Percentiles rank a stretch among this genome's conserved stretches.
Conservation (phyloP, 2,329 filamentous ascomycete genomes). For the Pezicula carpinea region DNA sequence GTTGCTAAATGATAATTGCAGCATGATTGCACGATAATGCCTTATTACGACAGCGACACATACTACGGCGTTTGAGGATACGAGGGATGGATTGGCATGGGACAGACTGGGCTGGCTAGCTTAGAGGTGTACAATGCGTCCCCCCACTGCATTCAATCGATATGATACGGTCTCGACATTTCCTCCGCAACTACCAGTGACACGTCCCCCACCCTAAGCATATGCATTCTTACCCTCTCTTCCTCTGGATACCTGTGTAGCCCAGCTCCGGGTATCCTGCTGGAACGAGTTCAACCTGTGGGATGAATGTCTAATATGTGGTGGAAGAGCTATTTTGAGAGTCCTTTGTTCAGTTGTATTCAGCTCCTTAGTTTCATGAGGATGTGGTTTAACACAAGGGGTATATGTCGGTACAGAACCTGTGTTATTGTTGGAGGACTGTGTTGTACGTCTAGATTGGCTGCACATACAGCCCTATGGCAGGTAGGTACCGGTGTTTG, state of each 20-base stretch:
- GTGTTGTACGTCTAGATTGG: too few species aligned
- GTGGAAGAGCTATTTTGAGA: constrained; percentile 1
- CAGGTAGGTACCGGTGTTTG: too few species aligned
- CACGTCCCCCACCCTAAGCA: constrained; percentile 23
- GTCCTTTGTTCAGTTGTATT: constrained; percentile 3
- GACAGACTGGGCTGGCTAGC: too few species aligned
- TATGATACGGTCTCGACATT: neutral
- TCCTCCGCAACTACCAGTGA: constrained; percentile 1
- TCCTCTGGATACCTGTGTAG: constrained; percentile 30
- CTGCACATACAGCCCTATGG: too few species aligned
- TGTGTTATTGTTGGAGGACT: neutral
- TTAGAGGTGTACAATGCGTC: too few species aligned
- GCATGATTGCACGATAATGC: neutral
- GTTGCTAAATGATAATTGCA: constrained; percentile 7
- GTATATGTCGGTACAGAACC: neutral
- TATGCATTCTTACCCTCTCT: constrained; percentile 28
- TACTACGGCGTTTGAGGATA: too few species aligned
- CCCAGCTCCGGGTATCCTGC: too few species aligned
- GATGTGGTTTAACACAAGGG: constrained; percentile 2
- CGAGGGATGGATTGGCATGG: too few species aligned
- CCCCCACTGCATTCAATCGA: too few species aligned
- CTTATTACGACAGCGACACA: too few species aligned
- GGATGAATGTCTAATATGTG: constrained; percentile 2
- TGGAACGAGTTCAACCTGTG: neutral
- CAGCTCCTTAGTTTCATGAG: neutral